Base-by-base conservation (phyloP, 2,329 filamentous ascomycete species). In the Chrysoporthe cubensis region DNA sequence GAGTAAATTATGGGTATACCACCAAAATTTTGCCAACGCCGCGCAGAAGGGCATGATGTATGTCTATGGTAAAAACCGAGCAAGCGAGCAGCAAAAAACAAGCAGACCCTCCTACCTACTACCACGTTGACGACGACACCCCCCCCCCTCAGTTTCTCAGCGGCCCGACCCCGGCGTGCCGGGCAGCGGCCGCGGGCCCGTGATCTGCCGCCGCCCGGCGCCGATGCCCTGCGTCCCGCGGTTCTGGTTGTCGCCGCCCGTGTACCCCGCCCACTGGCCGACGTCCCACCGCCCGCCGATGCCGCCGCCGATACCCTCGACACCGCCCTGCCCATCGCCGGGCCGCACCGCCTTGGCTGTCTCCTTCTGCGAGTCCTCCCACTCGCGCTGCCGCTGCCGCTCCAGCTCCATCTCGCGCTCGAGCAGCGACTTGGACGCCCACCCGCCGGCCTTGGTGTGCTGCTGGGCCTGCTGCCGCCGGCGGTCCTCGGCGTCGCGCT, bases 321-420 rank as follows among this genome's bases (percentile, higher is more conserved):
- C 83, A 18, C 83, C 26, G 26, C 26, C 26, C 2, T 26, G 26
- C 1, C 26, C 83, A 11, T 83, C 84, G 1, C 79, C 78, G 21
- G 85, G 81, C 44, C 82, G 83, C 6, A 83, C 81, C 0, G 86
- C 84, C 66, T 84, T 84, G 32, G 87, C 85, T 21, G 88, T 86
- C 71, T 87, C 87, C 74, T 88, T 83, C 78, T 95, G 92, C 1
- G 88, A 82, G 70, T 91, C 88, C 77, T 96, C 92, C 92, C 92
- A 94, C 76, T 94, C 91, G 66, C 84, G 85, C 79, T 94, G 91
- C 16, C 91, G 83, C 80, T 93, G 87, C 9, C 91, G 84, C 78
- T 94, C 91, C 76, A 90, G 83, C 77, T 94, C 91, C 90, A 94
- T 93, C 78, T 94, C 91, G 40, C 90, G 87, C 79, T 94, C 91